Evolutionary conservation across 2,329 filamentous ascomycete genomes (phyloP).

Genomic region (Talaromyces rugulosus): DNA sequence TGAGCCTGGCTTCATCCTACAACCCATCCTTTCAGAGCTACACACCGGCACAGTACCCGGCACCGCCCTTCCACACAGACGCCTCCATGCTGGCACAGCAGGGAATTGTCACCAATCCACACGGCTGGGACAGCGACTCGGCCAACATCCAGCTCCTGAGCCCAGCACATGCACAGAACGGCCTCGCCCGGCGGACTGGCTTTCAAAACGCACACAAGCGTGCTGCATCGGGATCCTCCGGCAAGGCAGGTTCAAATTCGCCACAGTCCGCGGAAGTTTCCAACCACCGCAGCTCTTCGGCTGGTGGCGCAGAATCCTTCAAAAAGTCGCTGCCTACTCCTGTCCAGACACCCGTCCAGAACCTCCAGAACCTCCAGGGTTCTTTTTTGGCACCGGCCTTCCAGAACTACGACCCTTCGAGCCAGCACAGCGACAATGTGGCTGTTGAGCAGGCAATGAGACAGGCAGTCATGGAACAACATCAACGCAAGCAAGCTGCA

Average conservation of each 20-base stretch:
- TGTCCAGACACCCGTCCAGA: conserved; percentile 51
- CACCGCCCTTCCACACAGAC: conserved; percentile 23
- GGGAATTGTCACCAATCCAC: conserved; percentile 26
- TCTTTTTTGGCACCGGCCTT: conserved; percentile 46
- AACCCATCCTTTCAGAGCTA: conserved; percentile 32
- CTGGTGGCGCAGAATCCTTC: conserved; percentile 31
- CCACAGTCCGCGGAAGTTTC: conserved; percentile 33
- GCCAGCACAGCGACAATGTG: conserved; percentile 38
- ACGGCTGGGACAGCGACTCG: conserved; percentile 28
- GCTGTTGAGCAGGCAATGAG: conserved; percentile 59
- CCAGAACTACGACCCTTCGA: conserved; percentile 41
- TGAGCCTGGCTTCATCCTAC: conserved; percentile 37
- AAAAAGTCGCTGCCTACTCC: conserved; percentile 54
- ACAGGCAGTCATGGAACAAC: conserved; percentile 51
- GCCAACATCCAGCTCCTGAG: conserved; percentile 33
- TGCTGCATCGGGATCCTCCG: conserved; percentile 40
- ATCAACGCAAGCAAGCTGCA: conserved; percentile 26
- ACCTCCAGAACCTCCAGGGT: conserved; percentile 14
- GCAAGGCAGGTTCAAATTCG: conserved; percentile 38
- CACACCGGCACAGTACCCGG: conserved; percentile 20
- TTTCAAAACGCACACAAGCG: conserved; percentile 30
- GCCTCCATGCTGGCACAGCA: conserved; percentile 39
- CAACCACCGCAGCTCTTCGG: conserved; percentile 19
- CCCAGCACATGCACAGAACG: conserved; percentile 29
- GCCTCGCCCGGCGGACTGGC: conserved; percentile 17